Evolutionary conservation across 169 alveolate genomes (phyloP).

Genomic region (Plasmodium yoelii): DNA sequence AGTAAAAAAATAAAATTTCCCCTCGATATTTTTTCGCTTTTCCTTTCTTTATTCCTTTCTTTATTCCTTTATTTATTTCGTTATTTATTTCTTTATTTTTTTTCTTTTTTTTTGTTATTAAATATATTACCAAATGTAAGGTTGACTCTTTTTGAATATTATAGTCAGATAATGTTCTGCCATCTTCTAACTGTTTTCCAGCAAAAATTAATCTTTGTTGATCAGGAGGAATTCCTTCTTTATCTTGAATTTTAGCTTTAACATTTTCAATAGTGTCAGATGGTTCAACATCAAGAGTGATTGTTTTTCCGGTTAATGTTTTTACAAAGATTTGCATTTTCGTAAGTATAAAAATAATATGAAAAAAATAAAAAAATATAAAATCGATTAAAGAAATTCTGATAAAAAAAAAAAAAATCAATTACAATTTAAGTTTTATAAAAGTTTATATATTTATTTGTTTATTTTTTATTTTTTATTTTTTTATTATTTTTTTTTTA

Average conservation of each 20-base stretch:
- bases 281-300: conserved; percentile 96
- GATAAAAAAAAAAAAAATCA: neutral
- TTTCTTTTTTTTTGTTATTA: no score
- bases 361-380: conserved; percentile 3
- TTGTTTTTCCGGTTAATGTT: conserved; percentile 96
- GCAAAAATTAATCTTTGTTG: conserved; percentile 99
- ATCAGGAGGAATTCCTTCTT: conserved; percentile 99
- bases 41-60: no score
- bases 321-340: conserved; percentile 96
- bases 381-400: neutral
- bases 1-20: no score
- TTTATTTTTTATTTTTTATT: no score
- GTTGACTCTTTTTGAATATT: conserved; percentile 98
- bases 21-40: no score
- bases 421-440: no score
- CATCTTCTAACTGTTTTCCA: conserved; percentile 99
- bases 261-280: conserved; percentile 97
- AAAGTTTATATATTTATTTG: no score
- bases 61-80: no score
- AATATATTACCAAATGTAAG: conserved; percentile 93
- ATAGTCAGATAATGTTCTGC: conserved; percentile 98
- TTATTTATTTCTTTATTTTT: no score
- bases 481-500: no score
- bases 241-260: conserved; percentile 97
- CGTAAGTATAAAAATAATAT: conserved; percentile 5